phyloP scores from a whole-genome alignment of 805 yeast species.

The Cyberlindnera sargentensis region DNA sequence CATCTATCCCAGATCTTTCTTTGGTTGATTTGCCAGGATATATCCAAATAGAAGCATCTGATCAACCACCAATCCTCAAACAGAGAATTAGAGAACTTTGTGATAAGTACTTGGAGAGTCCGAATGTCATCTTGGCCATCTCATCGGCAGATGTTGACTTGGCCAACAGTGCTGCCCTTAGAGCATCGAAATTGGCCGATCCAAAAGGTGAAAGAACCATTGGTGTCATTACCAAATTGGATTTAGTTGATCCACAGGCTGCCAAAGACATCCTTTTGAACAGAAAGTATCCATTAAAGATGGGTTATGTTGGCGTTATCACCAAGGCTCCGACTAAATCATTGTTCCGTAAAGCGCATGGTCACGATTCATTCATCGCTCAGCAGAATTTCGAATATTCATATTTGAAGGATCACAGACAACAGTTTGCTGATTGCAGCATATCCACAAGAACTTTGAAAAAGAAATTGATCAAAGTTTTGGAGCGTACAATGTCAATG shows the following conservation, averaged over 20 bases:
- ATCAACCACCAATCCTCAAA: conserved; percentile 84
- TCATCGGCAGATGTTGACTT: conserved; percentile 97
- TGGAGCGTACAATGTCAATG: conserved; percentile 86
- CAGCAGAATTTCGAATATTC: conserved; percentile 59
- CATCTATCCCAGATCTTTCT: conserved; percentile 85
- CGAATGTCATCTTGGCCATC: conserved; percentile 91
- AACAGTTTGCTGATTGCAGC: conserved; percentile 52
- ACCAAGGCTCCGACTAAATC: conserved; percentile 59
- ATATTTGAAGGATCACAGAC: conserved; percentile 60
- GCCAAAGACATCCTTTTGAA: conserved; percentile 69
- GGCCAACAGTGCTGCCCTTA: conserved; percentile 90
- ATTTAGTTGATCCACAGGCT: conserved; percentile 69
- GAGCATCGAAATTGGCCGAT: conserved; percentile 85
- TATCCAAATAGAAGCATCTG: conserved; percentile 94
- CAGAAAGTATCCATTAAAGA: conserved; percentile 77
- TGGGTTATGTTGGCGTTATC: conserved; percentile 99
- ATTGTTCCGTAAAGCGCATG: conserved; percentile 46
- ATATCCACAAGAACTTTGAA: conserved; percentile 74
- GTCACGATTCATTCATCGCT: conserved; percentile 57
- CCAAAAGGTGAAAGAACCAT: conserved; percentile 94
- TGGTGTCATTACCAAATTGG: conserved; percentile 93
- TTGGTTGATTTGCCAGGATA: conserved; percentile 96
- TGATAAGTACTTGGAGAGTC: conserved; percentile 78
- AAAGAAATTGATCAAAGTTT: conserved; percentile 73
- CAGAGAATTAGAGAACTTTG: conserved; percentile 73